phyloP scores from a whole-genome alignment of 139 green algal species.

The Tetradesmus lagerheimii region DNA sequence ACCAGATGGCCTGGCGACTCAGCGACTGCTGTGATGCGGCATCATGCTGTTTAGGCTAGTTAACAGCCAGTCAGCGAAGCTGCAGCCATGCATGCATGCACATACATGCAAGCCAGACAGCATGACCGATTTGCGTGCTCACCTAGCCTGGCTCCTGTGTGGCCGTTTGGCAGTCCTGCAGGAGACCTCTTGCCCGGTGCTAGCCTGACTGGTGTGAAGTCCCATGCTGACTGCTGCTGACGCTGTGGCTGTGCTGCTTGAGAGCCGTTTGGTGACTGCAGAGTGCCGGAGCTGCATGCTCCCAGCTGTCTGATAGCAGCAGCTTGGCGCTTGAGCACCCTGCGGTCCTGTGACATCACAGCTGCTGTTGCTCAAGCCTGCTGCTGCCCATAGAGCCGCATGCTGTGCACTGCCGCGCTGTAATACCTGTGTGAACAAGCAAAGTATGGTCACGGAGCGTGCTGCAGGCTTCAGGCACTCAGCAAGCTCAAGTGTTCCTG shows the following conservation, averaged over 20 bases:
- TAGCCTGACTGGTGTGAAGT: neutral
- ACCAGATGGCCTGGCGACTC: neutral
- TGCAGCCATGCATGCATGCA: neutral
- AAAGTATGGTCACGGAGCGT: too few relatives aligned
- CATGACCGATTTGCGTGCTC: too few relatives aligned
- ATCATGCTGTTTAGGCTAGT: neutral
- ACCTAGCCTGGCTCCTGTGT: neutral
- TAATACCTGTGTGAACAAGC: too few relatives aligned
- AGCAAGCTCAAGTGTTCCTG: too few relatives aligned
- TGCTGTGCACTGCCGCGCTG: neutral
- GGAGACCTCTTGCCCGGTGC: neutral
- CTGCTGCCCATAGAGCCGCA: neutral
- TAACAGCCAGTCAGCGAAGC: neutral
- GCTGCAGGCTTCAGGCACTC: too few relatives aligned
- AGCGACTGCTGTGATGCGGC: neutral
- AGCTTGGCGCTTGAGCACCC: neutral
- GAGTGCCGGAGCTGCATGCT: neutral
- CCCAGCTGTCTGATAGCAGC: constrained; percentile 2
- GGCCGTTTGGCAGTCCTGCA: neutral
- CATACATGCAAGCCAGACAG: too few relatives aligned
- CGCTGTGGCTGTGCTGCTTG: neutral
- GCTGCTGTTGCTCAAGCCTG: neutral
- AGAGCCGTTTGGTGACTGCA: neutral
- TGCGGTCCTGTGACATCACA: neutral
- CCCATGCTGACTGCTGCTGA: neutral